These are phyloP conservation scores for Candida methanosorbosa DNA, from an alignment of 805 yeast genomes.

Conservation along the genomic window DNA sequence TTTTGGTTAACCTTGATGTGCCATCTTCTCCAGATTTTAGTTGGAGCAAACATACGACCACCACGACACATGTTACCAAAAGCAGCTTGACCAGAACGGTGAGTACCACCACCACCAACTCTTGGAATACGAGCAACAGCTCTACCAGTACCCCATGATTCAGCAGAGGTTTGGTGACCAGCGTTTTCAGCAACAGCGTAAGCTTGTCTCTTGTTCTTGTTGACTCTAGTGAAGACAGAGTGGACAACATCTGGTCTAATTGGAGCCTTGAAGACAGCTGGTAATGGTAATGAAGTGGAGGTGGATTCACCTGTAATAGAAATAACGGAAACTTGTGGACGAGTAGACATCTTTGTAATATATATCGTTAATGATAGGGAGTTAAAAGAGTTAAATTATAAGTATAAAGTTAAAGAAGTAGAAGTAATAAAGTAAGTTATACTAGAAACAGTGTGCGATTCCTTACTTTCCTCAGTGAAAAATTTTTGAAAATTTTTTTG, in stretches of 20 bases:
- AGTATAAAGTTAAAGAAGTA: no score
- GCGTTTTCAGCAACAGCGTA: slow-evolving; percentile 99
- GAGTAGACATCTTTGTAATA: slow-evolving; percentile 34
- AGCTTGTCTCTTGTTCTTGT: slow-evolving; percentile 99
- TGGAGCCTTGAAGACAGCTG: slow-evolving; percentile 99
- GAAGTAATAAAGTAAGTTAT: no score
- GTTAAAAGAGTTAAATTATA: no score
- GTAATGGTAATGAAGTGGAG: slow-evolving; percentile 79
- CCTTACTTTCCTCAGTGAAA: no score
- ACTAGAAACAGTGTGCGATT: no score
- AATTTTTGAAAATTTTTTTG: no score
- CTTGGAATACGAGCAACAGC: slow-evolving; percentile 99
- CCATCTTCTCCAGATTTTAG: slow-evolving; percentile 99
- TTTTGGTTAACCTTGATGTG: slow-evolving; percentile 99
- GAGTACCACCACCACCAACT: slow-evolving; percentile 99
- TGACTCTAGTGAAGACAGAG: slow-evolving; percentile 95
- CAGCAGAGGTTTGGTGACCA: slow-evolving; percentile 99
- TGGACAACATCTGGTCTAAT: slow-evolving; percentile 99
- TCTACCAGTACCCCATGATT: slow-evolving; percentile 99
- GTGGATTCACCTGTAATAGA: slow-evolving; percentile 78
- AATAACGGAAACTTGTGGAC: slow-evolving; percentile 97
- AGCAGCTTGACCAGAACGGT: slow-evolving; percentile 99
- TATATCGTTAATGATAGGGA: slow-evolving; percentile 1
- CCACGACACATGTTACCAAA: slow-evolving; percentile 99
- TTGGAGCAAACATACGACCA: slow-evolving; percentile 99